phyloP scores from a whole-genome alignment of 73 alveolate genomes.

The Paramecium caudatum region DNA sequence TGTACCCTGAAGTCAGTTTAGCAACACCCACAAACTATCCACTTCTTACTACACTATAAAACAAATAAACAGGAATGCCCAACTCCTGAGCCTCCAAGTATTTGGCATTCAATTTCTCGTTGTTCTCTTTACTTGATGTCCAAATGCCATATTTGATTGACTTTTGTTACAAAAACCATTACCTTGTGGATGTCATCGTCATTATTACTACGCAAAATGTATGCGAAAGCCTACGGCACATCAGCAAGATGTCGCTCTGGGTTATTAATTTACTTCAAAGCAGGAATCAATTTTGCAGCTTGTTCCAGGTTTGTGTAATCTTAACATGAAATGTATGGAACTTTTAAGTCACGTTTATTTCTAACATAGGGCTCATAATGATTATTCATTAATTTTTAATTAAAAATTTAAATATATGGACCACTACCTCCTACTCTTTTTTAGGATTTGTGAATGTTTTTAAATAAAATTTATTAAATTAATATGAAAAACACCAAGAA shows the following conservation, averaged over 20 bases:
- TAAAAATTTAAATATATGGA: neutral
- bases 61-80: constrained; percentile 63
- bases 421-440: neutral
- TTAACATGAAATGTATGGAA: constrained; percentile 57
- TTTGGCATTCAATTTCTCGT: constrained; percentile 62
- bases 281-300: constrained; percentile 54
- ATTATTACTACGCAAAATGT: constrained; percentile 72
- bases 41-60: constrained; percentile 75
- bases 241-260: constrained; percentile 61
- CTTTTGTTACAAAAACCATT: neutral
- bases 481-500: constrained; percentile 20
- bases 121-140: constrained; percentile 74
- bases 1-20: constrained; percentile 68
- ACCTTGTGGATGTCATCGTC: constrained; percentile 78
- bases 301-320: constrained; percentile 50
- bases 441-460: too few relatives aligned
- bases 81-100: constrained; percentile 49
- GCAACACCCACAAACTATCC: constrained; percentile 77
- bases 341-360: constrained; percentile 59
- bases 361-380: constrained; percentile 66
- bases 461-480: too few relatives aligned
- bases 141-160: constrained; percentile 76
- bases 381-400: constrained; percentile 44
- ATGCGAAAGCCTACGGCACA: constrained; percentile 59
- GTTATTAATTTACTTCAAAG: constrained; percentile 52